Evolutionary conservation across 2,329 filamentous ascomycete species (phyloP).

Genomic region (Didymella sp.): DNA sequence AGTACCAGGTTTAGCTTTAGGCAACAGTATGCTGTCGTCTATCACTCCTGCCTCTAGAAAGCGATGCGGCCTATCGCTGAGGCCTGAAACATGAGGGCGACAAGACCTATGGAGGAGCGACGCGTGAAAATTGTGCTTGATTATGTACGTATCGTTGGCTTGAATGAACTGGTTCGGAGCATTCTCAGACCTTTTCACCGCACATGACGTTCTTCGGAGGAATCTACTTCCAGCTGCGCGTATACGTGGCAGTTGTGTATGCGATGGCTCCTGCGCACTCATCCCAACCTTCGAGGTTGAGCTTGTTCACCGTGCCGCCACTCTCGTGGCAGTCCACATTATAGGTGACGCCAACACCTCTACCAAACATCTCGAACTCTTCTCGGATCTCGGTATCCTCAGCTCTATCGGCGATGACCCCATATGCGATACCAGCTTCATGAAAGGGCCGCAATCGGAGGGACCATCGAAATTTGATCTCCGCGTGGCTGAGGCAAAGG

Average conservation of each 20-base stretch:
- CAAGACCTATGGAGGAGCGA: too few species aligned
- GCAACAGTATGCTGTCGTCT: too few species aligned
- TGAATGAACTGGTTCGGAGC: too few species aligned
- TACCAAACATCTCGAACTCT: conserved; percentile 73
- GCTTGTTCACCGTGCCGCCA: conserved; percentile 61
- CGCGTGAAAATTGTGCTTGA: too few species aligned
- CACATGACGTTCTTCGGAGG: conserved; percentile 36
- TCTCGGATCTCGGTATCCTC: conserved; percentile 76
- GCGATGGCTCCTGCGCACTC: conserved; percentile 68
- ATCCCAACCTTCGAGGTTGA: conserved; percentile 62
- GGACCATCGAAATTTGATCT: conserved; percentile 81
- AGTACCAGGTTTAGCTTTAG: too few species aligned
- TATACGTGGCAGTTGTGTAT: conserved; percentile 47
- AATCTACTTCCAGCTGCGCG: conserved; percentile 42
- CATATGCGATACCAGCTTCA: conserved; percentile 72
- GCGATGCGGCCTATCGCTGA: too few species aligned
- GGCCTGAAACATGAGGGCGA: too few species aligned
- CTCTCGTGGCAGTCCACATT: conserved; percentile 65
- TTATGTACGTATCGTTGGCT: too few species aligned
- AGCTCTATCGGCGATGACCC: conserved; percentile 79
- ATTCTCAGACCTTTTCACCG: conserved; percentile 30
- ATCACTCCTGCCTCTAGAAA: too few species aligned
- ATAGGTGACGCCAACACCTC: conserved; percentile 65
- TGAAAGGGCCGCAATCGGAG: conserved; percentile 84
- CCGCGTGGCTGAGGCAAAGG: conserved; percentile 57